Conservation (phyloP, 345 rosid species). For the Pistacia integerrima region DNA sequence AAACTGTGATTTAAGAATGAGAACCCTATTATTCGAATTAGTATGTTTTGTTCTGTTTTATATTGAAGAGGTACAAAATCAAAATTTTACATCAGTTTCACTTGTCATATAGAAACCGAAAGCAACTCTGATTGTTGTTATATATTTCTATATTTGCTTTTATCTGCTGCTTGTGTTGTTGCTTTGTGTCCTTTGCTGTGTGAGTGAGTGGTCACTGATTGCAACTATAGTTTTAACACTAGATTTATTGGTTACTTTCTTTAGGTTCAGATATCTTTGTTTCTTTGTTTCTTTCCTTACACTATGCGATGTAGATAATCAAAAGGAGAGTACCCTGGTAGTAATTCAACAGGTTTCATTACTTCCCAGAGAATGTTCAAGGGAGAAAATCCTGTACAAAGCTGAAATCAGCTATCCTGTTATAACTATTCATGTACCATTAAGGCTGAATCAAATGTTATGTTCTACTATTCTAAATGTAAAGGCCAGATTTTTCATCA, state of each 20-base stretch:
- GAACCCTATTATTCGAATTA: not conserved
- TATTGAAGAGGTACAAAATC: not conserved
- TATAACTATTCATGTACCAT: too few species aligned
- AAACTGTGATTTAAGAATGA: slow-evolving; percentile 10
- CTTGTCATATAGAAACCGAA: not conserved
- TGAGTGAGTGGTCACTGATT: too few species aligned
- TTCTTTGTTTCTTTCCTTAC: too few species aligned
- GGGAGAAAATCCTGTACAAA: not conserved
- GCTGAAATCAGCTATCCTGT: too few species aligned
- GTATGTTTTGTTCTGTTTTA: not conserved
- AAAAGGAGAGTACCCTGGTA: not conserved
- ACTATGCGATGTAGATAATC: too few species aligned
- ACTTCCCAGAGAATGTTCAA: not conserved
- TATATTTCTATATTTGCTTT: not conserved
- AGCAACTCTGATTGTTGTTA: not conserved
- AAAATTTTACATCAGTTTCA: not conserved
- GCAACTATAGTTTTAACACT: not conserved
- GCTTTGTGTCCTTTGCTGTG: too few species aligned
- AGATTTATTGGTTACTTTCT: not conserved
- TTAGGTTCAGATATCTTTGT: not conserved
- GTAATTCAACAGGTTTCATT: not conserved
- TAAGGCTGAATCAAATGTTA: not conserved
- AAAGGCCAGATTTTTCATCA: not conserved
- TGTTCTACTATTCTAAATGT: not conserved
- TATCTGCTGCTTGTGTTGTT: not conserved